These are phyloP conservation scores for Nyctanthes arbortristis DNA, from an alignment of 257 asterid genomes.

Conservation along the genomic window DNA sequence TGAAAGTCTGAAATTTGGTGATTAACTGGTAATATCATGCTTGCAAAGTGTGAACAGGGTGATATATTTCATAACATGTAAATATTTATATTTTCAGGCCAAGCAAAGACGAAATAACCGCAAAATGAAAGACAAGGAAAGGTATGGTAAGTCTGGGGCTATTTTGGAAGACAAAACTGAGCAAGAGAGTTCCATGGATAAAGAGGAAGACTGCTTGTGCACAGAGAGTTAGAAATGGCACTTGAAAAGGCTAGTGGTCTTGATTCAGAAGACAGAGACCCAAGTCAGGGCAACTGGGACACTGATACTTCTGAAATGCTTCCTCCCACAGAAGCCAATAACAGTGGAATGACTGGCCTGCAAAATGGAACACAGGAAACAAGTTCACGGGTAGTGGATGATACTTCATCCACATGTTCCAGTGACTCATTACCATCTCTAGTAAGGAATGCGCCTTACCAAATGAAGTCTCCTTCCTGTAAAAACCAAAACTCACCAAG, in stretches of 20 bases:
- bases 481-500: too few relatives aligned
- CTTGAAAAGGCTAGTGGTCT: constrained; percentile 52
- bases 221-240: constrained; percentile 39
- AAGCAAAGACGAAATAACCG: constrained; percentile 77
- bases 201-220: constrained; percentile 27
- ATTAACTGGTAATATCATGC: not conserved
- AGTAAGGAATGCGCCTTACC: too few relatives aligned
- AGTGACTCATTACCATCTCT: too few relatives aligned
- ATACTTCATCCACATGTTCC: too few relatives aligned
- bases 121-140: constrained; percentile 57
- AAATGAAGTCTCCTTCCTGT: too few relatives aligned
- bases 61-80: not conserved
- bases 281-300: too few relatives aligned
- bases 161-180: constrained; percentile 38
- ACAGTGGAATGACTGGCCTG: too few relatives aligned
- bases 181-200: constrained; percentile 30
- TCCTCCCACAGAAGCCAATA: too few relatives aligned
- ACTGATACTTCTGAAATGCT: too few relatives aligned
- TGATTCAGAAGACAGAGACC: too few relatives aligned
- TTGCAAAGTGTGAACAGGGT: not conserved
- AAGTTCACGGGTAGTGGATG: too few relatives aligned
- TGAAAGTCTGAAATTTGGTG: not conserved
- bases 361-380: too few relatives aligned
- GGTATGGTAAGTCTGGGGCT: constrained; percentile 39
- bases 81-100: constrained; percentile 43